These are phyloP conservation scores for Hirschioporus abietinus DNA, from an alignment of 768 basidiomycete species.

Conservation along the genomic window DNA sequence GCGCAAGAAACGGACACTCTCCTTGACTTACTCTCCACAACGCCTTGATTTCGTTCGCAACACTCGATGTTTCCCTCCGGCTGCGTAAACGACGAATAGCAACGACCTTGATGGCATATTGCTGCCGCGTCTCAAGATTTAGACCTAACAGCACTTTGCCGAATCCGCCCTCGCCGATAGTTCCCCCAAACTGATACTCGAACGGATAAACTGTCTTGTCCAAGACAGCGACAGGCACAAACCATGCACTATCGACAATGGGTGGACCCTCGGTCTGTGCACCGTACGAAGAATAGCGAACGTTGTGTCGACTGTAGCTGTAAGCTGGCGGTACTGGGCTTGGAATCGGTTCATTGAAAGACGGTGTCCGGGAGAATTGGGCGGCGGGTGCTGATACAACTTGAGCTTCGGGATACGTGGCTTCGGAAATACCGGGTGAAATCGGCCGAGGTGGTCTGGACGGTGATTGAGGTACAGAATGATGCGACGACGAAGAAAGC, in stretches of 20 bases:
- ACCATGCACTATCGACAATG: not conserved
- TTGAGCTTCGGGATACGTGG: not conserved
- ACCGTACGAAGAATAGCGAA: not conserved
- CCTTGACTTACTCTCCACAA: not conserved
- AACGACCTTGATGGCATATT: conserved; percentile 46
- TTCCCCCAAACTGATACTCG: conserved; percentile 14
- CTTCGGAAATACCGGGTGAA: not conserved
- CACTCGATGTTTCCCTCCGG: conserved; percentile 2
- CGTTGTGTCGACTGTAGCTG: not conserved
- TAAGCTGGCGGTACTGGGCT: not conserved
- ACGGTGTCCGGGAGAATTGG: not conserved
- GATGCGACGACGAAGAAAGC: not conserved
- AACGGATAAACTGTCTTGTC: not conserved
- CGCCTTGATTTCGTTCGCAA: conserved; percentile 5
- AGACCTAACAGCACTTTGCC: conserved; percentile 47
- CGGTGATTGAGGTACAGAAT: not conserved
- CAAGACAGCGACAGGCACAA: conserved; percentile 1
- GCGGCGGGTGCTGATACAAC: not conserved
- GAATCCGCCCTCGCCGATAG: conserved; percentile 44
- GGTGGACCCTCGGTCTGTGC: not conserved
- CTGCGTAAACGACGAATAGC: conserved; percentile 2
- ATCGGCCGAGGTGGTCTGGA: not conserved
- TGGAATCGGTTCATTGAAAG: not conserved
- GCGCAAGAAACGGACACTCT: not conserved
- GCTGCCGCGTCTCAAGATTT: conserved; percentile 38